Conservation (phyloP, 345 rosid genomes). For the Salix caprea region DNA sequence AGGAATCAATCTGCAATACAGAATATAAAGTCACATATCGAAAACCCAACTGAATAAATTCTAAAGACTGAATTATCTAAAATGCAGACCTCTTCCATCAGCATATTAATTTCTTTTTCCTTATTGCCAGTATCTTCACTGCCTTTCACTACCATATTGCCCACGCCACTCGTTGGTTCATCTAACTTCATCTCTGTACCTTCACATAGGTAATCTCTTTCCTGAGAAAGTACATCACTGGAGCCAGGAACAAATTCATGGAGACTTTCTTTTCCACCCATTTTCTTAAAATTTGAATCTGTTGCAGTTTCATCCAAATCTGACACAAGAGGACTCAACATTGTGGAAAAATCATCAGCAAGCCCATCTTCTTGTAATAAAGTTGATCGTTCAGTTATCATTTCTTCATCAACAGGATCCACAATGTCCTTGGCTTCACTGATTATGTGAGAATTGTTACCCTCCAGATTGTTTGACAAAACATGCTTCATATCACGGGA, state of each 20-base stretch:
- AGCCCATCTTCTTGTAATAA: constrained; percentile 20
- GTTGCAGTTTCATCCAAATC: constrained; percentile 19
- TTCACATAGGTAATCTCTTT: constrained; percentile 28
- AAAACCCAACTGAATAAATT: not conserved
- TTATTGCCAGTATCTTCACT: constrained; percentile 24
- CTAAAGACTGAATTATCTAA: not conserved
- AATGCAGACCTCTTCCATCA: constrained; percentile 61
- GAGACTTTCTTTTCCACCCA: constrained; percentile 27
- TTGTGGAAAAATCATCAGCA: constrained; percentile 28
- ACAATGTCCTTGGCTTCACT: constrained; percentile 18
- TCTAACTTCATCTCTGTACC: constrained; percentile 17
- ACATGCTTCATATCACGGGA: constrained; percentile 15
- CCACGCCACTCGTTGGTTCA: constrained; percentile 24
- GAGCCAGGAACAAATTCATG: constrained; percentile 22
- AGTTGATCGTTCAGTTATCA: constrained; percentile 23
- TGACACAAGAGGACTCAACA: constrained; percentile 20
- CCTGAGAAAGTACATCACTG: constrained; percentile 19
- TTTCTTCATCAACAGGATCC: constrained; percentile 28
- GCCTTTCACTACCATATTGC: constrained; percentile 26
- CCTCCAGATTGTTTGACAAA: constrained; percentile 25
- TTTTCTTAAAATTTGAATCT: constrained; percentile 25
- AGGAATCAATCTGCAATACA: constrained; percentile 51
- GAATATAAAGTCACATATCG: constrained; percentile 2
- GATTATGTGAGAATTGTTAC: constrained; percentile 20
- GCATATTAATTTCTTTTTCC: constrained; percentile 38